Conservation (phyloP, 345 rosid genomes). For the Sisymbrium altissimum region DNA sequence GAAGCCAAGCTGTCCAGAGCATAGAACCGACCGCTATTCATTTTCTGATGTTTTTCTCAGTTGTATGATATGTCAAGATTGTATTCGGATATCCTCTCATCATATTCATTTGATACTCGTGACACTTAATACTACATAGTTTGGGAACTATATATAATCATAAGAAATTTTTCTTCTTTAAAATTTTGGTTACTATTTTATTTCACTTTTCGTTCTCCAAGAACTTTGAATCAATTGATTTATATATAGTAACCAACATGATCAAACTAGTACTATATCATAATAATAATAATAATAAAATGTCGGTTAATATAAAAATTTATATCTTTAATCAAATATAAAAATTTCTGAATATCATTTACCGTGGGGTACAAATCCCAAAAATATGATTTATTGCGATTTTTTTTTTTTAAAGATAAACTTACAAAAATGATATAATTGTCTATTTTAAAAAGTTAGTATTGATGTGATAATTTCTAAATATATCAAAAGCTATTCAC, state of each 20-base stretch:
- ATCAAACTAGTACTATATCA: background rate
- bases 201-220: background rate
- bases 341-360: too few relatives aligned
- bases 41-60: background rate
- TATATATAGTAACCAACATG: background rate
- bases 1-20: slow-evolving; percentile 62
- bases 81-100: background rate
- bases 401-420: too few relatives aligned
- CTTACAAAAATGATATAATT: too few relatives aligned
- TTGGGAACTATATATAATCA: background rate
- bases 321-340: background rate
- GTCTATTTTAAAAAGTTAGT: too few relatives aligned
- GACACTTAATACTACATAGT: background rate
- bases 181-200: background rate
- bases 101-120: slow-evolving; percentile 13
- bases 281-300: background rate
- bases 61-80: slow-evolving; percentile 7
- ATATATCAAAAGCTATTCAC: too few relatives aligned
- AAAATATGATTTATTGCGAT: too few relatives aligned
- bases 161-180: background rate
- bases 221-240: background rate
- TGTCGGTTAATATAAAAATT: background rate
- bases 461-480: too few relatives aligned
- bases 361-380: too few relatives aligned
- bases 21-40: slow-evolving; percentile 32